A percentile compares a stretch with the other conserved stretches of the same genome.
Conservation (phyloP, 768 basidiomycete species). For the Lactarius akahatsu region DNA sequence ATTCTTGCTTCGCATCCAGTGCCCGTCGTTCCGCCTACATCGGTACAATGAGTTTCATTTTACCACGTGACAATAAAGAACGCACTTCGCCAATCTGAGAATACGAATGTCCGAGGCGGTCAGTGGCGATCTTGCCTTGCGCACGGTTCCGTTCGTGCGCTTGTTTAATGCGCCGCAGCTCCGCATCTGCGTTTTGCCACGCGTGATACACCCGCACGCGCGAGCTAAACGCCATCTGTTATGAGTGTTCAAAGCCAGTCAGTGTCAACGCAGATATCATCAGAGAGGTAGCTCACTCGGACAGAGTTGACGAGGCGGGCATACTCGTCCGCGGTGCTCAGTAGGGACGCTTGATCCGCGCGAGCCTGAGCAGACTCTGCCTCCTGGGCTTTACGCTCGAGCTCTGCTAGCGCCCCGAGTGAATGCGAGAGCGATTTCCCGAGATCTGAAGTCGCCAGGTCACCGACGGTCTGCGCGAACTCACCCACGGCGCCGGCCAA, state of each 20-base stretch:
- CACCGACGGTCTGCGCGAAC: constrained; percentile 68
- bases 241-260: neutral
- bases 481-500: constrained; percentile 70
- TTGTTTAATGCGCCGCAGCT: constrained; percentile 68
- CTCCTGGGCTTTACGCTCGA: constrained; percentile 74
- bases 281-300: constrained; percentile 45
- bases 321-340: constrained; percentile 91
- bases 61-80: constrained; percentile 8
- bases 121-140: constrained; percentile 69
- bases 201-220: constrained; percentile 78
- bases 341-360: constrained; percentile 76
- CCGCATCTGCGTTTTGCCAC: constrained; percentile 80
- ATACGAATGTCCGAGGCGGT: constrained; percentile 71
- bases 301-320: constrained; percentile 87
- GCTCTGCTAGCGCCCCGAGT: constrained; percentile 66
- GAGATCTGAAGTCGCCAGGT: constrained; percentile 74
- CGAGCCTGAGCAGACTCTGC: constrained; percentile 71
- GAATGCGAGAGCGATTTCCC: constrained; percentile 70
- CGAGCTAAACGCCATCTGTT: constrained; percentile 81
- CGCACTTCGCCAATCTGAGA: constrained; percentile 78
- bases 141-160: constrained; percentile 79
- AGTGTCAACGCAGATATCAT: neutral
- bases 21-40: constrained; percentile 79
- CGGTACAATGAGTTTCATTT: neutral
- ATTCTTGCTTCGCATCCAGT: constrained; percentile 82